These are phyloP conservation scores for Proliferodiscus dingleyae DNA, from an alignment of 2,329 filamentous ascomycete species.

Conservation along the genomic window DNA sequence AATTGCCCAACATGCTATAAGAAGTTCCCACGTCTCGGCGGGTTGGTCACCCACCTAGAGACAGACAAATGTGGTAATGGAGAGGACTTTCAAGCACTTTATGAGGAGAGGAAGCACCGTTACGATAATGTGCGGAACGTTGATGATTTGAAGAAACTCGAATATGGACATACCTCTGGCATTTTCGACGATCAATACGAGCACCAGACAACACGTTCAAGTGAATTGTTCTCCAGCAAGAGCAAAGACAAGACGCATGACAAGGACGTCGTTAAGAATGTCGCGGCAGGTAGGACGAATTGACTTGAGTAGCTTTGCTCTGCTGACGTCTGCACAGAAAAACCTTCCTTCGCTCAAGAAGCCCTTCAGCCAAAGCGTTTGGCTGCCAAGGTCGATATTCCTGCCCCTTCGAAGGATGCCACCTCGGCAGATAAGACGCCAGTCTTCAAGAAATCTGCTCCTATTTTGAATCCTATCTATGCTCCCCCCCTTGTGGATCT, in stretches of 20 bases:
- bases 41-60: neutral
- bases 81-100: neutral
- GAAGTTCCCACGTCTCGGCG: neutral
- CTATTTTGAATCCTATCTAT: neutral
- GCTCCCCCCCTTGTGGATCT: neutral
- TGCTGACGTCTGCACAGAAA: neutral
- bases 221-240: too few relatives aligned
- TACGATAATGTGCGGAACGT: neutral
- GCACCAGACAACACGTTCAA: too few relatives aligned
- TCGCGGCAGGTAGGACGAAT: neutral
- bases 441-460: neutral
- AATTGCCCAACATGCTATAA: neutral
- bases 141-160: neutral
- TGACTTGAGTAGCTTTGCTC: neutral
- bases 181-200: neutral
- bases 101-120: neutral
- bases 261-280: too few relatives aligned
- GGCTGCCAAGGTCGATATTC: neutral
- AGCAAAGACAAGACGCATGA: too few relatives aligned
- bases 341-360: neutral
- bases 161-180: neutral
- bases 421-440: neutral
- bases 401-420: too few relatives aligned
- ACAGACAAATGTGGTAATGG: neutral
- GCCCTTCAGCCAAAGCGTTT: neutral